Conservation (phyloP, 352 stramenopile genomes). For the Phytophthora hibernalis region DNA sequence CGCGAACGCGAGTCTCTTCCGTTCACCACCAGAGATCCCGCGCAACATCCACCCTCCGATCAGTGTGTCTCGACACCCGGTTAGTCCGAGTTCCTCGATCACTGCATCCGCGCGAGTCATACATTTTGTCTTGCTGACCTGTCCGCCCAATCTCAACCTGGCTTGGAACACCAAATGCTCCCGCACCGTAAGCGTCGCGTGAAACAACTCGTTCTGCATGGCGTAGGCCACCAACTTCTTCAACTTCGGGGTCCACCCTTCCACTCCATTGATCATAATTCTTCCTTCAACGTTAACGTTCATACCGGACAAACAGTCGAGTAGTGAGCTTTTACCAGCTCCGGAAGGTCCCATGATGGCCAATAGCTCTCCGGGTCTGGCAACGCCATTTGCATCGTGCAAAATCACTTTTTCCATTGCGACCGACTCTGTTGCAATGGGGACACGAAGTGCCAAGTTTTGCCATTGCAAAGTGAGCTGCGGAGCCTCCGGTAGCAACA, state of each 20-base stretch:
- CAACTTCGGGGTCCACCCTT: constrained; percentile 36
- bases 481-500: constrained; percentile 15
- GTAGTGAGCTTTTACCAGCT: constrained; percentile 91
- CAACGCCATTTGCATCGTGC: constrained; percentile 47
- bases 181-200: constrained; percentile 86
- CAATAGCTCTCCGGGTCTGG: constrained; percentile 53
- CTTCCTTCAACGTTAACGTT: constrained; percentile 73
- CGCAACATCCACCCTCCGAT: constrained; percentile 56
- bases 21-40: constrained; percentile 80
- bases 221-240: constrained; percentile 57
- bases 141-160: constrained; percentile 65
- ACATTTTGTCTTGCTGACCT: constrained; percentile 26
- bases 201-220: constrained; percentile 90
- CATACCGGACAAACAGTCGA: constrained; percentile 89
- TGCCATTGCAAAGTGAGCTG: constrained; percentile 44
- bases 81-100: constrained; percentile 55
- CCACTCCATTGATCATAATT: constrained; percentile 66
- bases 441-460: constrained; percentile 37
- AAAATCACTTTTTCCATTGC: constrained; percentile 52
- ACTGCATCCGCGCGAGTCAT: constrained; percentile 44
- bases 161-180: constrained; percentile 88
- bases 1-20: constrained; percentile 80
- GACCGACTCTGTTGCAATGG: constrained; percentile 28
- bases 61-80: constrained; percentile 45
- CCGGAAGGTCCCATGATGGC: constrained; percentile 70